Conservation (phyloP, 495 filamentous ascomycete species). For the Penicillium antarcticum region DNA sequence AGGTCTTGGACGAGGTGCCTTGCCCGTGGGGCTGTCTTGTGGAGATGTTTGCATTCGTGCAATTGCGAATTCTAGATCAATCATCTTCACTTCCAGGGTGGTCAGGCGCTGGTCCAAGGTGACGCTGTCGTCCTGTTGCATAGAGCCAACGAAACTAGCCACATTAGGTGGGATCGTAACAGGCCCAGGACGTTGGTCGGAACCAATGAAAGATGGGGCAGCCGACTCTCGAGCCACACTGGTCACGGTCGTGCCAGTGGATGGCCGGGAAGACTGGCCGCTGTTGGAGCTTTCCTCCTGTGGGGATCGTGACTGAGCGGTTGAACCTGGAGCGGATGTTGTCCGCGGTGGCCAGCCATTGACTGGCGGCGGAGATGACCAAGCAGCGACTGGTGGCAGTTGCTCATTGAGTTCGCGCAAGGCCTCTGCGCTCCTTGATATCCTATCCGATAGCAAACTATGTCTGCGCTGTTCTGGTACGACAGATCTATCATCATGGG, state of each 20-base stretch:
- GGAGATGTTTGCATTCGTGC: constrained; percentile 46
- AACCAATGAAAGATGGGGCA: constrained; percentile 19
- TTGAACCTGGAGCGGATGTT: constrained; percentile 13
- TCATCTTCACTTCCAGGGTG: constrained; percentile 53
- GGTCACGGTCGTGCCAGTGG: constrained; percentile 32
- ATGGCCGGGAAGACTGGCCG: constrained; percentile 23
- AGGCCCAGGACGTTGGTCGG: constrained; percentile 16
- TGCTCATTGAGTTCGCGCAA: constrained; percentile 23
- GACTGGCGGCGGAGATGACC: constrained; percentile 17
- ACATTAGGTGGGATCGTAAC: constrained; percentile 39
- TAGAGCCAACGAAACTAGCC: constrained; percentile 36
- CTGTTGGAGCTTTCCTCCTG: constrained; percentile 25
- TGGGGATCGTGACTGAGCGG: constrained; percentile 22
- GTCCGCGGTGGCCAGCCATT: constrained; percentile 26
- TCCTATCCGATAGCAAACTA: constrained; percentile 20
- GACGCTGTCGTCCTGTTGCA: constrained; percentile 45
- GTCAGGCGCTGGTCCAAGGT: constrained; percentile 50
- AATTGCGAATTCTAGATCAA: constrained; percentile 54
- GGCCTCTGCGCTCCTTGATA: constrained; percentile 32
- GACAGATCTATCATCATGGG: constrained; percentile 20
- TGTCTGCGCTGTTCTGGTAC: constrained; percentile 12
- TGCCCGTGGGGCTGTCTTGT: constrained; percentile 9
- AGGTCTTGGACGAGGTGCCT: constrained; percentile 14
- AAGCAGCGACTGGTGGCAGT: constrained; percentile 23
- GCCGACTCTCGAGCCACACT: constrained; percentile 24